Base-by-base conservation (phyloP, 331 rosid genomes). In the Rhamnella rubrinervis region DNA sequence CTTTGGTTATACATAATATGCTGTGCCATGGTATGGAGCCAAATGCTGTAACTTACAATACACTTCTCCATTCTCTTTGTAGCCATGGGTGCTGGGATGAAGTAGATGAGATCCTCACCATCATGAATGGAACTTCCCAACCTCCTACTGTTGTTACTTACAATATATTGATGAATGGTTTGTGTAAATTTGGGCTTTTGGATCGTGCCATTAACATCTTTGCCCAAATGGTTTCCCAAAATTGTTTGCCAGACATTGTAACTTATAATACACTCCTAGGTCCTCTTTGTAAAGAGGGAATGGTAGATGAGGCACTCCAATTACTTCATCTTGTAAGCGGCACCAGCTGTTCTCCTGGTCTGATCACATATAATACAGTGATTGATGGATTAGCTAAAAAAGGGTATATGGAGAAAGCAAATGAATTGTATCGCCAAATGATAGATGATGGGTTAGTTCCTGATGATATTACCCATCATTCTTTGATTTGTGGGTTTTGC, bases 211-310 rank as follows among this genome's bases (percentile, higher is more conserved):
- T 93, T 59, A 73, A 78, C 85, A 76, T 88, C 69, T 86, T 85
- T 55, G 47, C 55, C 55, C 78, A 57, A 66, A 90, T 93, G 97
- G 77, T 93, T 76, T 70, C 88, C 35, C 77, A 78, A 14, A 80
- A 81, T 44, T 81, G 96, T 73, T 82, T 75, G 41, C 96, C 97
- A 0, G 97, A 93, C 81, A 88, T 88, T 76, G 55, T 93, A 23
- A 90, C 97, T n/a, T 90, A 90, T 59, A 93, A 93, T 78, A 90
- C 89, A 25, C 88, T 93, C 65, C 78, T 93, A 47, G 88, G 86
- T 40, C 87, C 95, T 61, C 74, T 93, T 65, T 79, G 92, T 62
- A 93, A 83, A 74, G 92, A 84, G 69, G 97, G 96, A 50, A 76
- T 86, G 89, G 71, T 90, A 40, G 88, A 85, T 25, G 96, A 88